Evolutionary conservation across 2,329 filamentous ascomycete species (phyloP).

Genomic region (Ophiostoma populinum): DNA sequence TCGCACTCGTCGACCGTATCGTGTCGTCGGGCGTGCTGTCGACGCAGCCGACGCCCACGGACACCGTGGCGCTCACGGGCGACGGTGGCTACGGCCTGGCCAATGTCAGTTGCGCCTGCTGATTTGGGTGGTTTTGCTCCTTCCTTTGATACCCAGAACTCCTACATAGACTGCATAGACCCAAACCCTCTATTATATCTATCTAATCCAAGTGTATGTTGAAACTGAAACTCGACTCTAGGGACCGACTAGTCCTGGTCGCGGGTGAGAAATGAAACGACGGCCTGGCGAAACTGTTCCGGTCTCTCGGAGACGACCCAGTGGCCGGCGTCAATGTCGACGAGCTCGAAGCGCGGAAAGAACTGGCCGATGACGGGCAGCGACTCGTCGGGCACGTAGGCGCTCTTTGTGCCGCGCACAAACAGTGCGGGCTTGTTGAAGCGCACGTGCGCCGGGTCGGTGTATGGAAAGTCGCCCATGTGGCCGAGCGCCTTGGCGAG

Average conservation of each 20-base stretch:
- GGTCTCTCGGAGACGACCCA: slow-evolving; percentile 87
- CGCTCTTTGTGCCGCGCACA: slow-evolving; percentile 58
- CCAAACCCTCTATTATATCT: no score
- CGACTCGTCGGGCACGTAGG: slow-evolving; percentile 66
- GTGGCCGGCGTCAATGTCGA: slow-evolving; percentile 63
- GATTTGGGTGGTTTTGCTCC: not conserved
- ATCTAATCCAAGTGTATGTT: not conserved
- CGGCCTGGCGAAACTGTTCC: slow-evolving; percentile 49
- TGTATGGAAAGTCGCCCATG: slow-evolving; percentile 81
- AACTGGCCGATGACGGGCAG: slow-evolving; percentile 66
- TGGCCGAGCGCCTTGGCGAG: slow-evolving; percentile 51
- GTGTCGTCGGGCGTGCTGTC: slow-evolving; percentile 14
- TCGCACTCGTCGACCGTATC: slow-evolving; percentile 33
- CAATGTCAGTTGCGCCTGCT: not conserved
- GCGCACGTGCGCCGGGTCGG: slow-evolving; percentile 44
- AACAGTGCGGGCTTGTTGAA: slow-evolving; percentile 71
- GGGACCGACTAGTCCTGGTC: slow-evolving; percentile 14
- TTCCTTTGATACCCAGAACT: no score
- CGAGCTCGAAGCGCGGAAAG: slow-evolving; percentile 60
- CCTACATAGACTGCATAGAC: no score
- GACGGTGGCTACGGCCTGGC: slow-evolving; percentile 7
- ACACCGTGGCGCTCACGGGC: slow-evolving; percentile 22
- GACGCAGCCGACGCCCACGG: slow-evolving; percentile 11
- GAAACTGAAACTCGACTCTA: not conserved
- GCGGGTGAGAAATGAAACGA: slow-evolving; percentile 18